Conservation (phyloP, 1,284 basidiomycete genomes). For the Moesziomyces parantarcticus region DNA sequence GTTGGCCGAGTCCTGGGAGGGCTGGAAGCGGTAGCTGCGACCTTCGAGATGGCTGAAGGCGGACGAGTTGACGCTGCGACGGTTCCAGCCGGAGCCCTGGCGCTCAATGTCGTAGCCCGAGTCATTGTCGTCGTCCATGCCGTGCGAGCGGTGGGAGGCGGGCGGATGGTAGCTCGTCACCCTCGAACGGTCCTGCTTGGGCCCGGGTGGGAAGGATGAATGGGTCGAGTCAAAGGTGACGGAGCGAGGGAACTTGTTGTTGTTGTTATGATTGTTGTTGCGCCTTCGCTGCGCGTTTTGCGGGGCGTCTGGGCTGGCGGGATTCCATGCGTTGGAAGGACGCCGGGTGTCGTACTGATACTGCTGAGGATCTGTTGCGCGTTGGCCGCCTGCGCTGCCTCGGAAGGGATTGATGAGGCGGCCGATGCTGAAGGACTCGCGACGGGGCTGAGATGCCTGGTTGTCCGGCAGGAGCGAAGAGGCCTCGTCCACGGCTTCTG, state of each 20-base stretch:
- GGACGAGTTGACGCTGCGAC: constrained; percentile 40
- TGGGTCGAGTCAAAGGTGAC: constrained; percentile 46
- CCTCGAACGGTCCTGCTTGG: constrained; percentile 23
- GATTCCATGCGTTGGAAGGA: constrained; percentile 39
- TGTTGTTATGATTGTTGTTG: constrained; percentile 11
- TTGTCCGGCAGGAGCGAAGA: constrained; percentile 19
- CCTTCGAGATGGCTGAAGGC: constrained; percentile 63
- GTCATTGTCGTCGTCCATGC: constrained; percentile 28
- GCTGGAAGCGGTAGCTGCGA: constrained; percentile 56
- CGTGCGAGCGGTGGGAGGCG: constrained; percentile 2
- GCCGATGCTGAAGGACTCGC: constrained; percentile 34
- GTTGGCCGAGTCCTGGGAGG: constrained; percentile 24
- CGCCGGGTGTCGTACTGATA: constrained; percentile 31
- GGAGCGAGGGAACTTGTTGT: constrained; percentile 29
- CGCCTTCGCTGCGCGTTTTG: constrained; percentile 19
- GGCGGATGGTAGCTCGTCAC: constrained; percentile 36
- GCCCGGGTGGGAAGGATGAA: constrained; percentile 45
- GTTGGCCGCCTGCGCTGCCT: constrained; percentile 3
- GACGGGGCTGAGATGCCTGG: constrained; percentile 5
- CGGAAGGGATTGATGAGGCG: constrained; percentile 39
- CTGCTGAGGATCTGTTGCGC: constrained; percentile 3
- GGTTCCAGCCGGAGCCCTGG: constrained; percentile 23
- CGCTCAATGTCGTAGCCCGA: constrained; percentile 46
- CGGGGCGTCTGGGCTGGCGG: constrained; percentile 14
- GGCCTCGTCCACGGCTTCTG: constrained; percentile 14